Evolutionary conservation across 2,329 filamentous ascomycete genomes (phyloP), one percentile per base, ranked within the genome.

Genomic region (Aspergillus sergii): DNA sequence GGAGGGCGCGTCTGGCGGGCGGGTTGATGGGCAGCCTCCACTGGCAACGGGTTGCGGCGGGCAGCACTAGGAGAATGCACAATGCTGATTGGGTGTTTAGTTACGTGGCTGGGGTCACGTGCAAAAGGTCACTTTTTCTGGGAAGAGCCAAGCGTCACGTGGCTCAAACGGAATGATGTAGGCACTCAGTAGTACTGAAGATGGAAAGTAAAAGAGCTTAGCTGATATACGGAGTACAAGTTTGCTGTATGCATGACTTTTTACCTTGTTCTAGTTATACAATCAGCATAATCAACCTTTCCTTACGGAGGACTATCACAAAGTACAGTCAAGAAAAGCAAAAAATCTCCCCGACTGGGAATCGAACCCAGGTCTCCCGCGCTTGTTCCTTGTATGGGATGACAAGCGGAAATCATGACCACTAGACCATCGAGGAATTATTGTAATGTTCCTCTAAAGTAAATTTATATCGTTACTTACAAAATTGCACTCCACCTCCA

Each of bases 41-140:
- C 60, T 46, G 51, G 51, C 34, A 55, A 55, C 32, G 48, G 48
- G 48, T 51, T 51, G 48, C 51, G 51, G 51, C n/a, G 51, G 48
- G 51, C 30, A 55, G 21, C 34, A 39, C 11, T 23, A 30, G 36
- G 34, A 12, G 34, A 32, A 41, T 26, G 9, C 14, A 36, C 11
- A 30, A 11, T 23, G 59, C 21, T 66, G 58, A 69, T 68, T 66
- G 66, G 66, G 28, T 16, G 4, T 12, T 41, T 21, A 58, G 21
- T 41, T 11, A 10, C 7, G 61, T 65, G 74, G 74, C 70, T 76
- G 72, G 69, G 69, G 51, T 75, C 73, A 76, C 74, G 72, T 73
- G 72, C 4, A 0, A 16, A 23, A 46, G 14, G 26, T 50, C 23
- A n/a, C 39, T 41, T 10, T 14, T 7, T 12, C 10, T 11, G 11